Base-by-base conservation (phyloP, 2,329 filamentous ascomycete species). In the Apiospora koreana region DNA sequence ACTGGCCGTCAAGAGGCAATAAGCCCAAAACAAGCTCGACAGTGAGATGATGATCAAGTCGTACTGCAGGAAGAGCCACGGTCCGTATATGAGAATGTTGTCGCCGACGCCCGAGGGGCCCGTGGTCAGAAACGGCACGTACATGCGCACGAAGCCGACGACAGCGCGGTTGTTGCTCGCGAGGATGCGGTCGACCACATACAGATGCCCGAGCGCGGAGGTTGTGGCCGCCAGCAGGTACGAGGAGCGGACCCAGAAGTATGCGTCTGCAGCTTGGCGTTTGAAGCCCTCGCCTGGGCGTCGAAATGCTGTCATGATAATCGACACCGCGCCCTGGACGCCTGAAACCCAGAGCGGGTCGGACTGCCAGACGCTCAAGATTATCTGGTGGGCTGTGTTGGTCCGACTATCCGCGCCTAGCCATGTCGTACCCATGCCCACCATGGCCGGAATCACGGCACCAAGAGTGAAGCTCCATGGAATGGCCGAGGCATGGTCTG, bases 51-150 rank as follows among this genome's bases (percentile, higher is more conserved):
- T 77, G 45, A 75, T 73, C 8, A 75, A 41, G 69, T 78, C 76
- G 62, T 75, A 76, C 70, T 78, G 76, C 16, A 78, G 73, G 50
- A 75, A 78, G 16, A 78, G 71, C 69, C 75, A 77, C 21, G 76
- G 71, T 2, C 76, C 74, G 4, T 71, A 69, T 1, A 71, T 72
- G 21, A 76, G 12, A 42, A 42, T 9, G 10, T 42, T 9, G 12
- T 42, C 41, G 16, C 70, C 64, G 16, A 71, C 71, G 18, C 73
- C 72, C 43, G 69, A 41, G 46, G 74, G 74, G 0, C 76, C 75
- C 3, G 67, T 69, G 42, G 66, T 70, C 8, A 70, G 68, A 42
- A 67, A 69, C 16, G 75, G 75, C 21, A 76, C 68, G 65, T 73
- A 73, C 73, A 76, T 76, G 5, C 73, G 73, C 28, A 69, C 58